These are phyloP conservation scores for Nasturtium officinale DNA, from an alignment of 345 rosid species.

Conservation along the genomic window DNA sequence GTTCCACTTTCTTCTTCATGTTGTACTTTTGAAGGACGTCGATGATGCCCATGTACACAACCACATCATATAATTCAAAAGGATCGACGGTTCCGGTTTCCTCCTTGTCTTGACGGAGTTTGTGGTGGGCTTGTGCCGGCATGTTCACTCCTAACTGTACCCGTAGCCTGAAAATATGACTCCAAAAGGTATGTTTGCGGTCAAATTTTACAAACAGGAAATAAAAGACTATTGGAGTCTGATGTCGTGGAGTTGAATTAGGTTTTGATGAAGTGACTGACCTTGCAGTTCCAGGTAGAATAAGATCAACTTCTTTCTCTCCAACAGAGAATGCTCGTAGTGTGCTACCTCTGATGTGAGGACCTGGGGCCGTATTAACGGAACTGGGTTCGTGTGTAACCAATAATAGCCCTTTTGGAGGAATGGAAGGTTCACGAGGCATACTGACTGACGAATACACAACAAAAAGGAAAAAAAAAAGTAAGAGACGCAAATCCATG, in stretches of 20 bases:
- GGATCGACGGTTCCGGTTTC: conserved; percentile 64
- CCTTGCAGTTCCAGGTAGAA: conserved; percentile 90
- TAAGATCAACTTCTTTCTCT: conserved; percentile 81
- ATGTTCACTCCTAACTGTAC: conserved; percentile 97
- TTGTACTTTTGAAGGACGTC: conserved; percentile 91
- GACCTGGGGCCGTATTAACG: conserved; percentile 73
- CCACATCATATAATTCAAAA: conserved; percentile 84
- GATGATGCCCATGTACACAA: conserved; percentile 89
- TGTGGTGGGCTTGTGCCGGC: conserved; percentile 89
- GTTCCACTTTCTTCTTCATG: conserved; percentile 71
- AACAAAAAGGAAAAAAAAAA: not conserved
- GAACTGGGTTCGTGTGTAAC: conserved; percentile 78
- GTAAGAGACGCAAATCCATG: conserved; percentile 21
- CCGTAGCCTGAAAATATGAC: conserved; percentile 59
- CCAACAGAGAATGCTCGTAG: conserved; percentile 72
- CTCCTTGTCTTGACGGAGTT: conserved; percentile 49
- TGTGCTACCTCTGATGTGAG: conserved; percentile 84
- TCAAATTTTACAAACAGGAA: not conserved
- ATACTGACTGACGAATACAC: conserved; percentile 44
- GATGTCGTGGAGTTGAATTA: not conserved
- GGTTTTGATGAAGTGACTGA: conserved; percentile 26
- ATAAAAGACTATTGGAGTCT: not conserved
- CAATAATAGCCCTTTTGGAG: conserved; percentile 65
- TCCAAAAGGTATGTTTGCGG: not conserved
- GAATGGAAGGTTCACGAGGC: conserved; percentile 55